Evolutionary conservation across 148 eudicot species (phyloP), one percentile per base, ranked within the genome.

Genomic region (Rhododendron mucronatum): DNA sequence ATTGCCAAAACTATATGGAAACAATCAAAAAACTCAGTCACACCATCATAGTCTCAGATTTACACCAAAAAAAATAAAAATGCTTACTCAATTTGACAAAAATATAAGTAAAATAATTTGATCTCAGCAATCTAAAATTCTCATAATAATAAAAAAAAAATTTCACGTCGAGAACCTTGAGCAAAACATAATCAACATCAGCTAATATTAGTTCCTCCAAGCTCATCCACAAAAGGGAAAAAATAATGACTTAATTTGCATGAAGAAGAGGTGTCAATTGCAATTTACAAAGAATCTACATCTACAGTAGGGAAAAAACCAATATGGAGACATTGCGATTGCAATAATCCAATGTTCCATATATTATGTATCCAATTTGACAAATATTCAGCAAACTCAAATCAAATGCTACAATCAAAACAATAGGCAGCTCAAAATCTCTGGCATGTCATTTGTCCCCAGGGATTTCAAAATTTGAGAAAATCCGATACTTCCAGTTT

Each of bases 1-100:
- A 97, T 94, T 41, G 94, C 96, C 95, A 95, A 18, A 63, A 97
- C 99, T 97, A 88, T 39, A 71, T 45, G 59, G 57, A 82, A 78
- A 82, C 48, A 69, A 76, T 80, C 15, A 39, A 82, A 39, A 84
- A 53, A 28, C 16, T 30, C 39, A 85, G 73, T 61, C 3, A 84
- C 26, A 82, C 74, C 15, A 82, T 28, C 44, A 63, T 33, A 81
- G 55, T 53, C 33, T 55, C 82, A 51, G 44, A 55, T 51, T 47
- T 30, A 16, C 21, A 21, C 47, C 69, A 80, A n/a, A 3, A 53
- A 14, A 14, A 16, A 81, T 1, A 30, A 57, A 81, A 55, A 39
- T 30, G 16, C 23, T 55, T 53, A 33, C 28, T 80, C 48, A 8
- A 39, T 33, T 18, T 57, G 28, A 57, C 18, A 16, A 20, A 55